Percentiles rank a stretch among this genome's conserved stretches.
Evolutionary conservation across 31 red algal genomes (phyloP).

Genomic region (Asparagopsis taxiformis): DNA sequence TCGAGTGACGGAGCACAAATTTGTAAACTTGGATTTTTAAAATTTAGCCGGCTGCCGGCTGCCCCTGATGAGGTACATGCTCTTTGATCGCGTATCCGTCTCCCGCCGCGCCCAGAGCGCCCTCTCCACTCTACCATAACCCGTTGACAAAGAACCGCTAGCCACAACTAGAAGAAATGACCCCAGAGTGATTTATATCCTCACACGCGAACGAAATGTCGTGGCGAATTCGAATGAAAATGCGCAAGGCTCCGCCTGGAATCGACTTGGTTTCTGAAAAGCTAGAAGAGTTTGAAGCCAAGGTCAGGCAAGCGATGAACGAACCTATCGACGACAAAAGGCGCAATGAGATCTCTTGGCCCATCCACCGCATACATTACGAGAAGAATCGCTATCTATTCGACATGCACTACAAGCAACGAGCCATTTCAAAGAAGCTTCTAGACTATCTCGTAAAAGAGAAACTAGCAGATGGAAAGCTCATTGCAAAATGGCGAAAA

Average conservation of each 20-base stretch:
- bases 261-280: conserved; percentile 43
- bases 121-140: too few relatives aligned
- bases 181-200: too few relatives aligned
- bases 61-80: too few relatives aligned
- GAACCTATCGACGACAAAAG: conserved; percentile 66
- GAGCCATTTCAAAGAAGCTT: conserved; percentile 49
- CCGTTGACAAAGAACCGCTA: too few relatives aligned
- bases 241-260: conserved; percentile 58
- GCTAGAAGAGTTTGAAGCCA: conserved; percentile 60
- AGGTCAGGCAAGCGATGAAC: conserved; percentile 60
- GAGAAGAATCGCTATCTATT: conserved; percentile 88
- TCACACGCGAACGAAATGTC: too few relatives aligned
- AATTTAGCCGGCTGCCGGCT: too few relatives aligned
- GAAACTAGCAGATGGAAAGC: conserved; percentile 75
- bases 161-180: too few relatives aligned
- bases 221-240: conserved; percentile 57
- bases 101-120: too few relatives aligned
- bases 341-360: conserved; percentile 71
- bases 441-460: conserved; percentile 68
- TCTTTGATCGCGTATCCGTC: too few relatives aligned
- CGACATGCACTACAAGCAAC: conserved; percentile 68
- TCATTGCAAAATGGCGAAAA: conserved; percentile 93
- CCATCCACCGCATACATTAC: conserved; percentile 78
- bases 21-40: too few relatives aligned
- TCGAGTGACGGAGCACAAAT: too few relatives aligned